A percentile compares a stretch with the other conserved stretches of the same genome.
These are phyloP conservation scores for Elsinoe necatrix DNA, from an alignment of 2,329 filamentous ascomycete species.

Conservation along the genomic window DNA sequence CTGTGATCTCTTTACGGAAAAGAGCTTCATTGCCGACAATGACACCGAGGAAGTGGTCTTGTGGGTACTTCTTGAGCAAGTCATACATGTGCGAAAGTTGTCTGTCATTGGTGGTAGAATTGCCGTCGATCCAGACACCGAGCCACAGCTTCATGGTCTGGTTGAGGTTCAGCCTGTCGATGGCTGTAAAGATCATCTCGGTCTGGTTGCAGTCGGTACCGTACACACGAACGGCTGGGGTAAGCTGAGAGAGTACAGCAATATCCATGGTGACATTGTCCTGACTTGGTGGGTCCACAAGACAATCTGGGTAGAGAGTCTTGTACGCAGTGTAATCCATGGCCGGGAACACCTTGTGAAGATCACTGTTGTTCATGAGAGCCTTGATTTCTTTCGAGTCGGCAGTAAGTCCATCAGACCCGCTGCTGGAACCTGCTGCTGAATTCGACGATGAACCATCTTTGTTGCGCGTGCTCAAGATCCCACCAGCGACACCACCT, in stretches of 20 bases:
- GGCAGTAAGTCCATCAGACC: conserved; percentile 57
- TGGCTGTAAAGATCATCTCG: conserved; percentile 79
- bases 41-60: conserved; percentile 49
- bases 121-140: conserved; percentile 84
- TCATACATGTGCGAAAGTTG: conserved; percentile 79
- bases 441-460: conserved; percentile 21
- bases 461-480: conserved; percentile 40
- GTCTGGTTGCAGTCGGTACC: conserved; percentile 98
- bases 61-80: conserved; percentile 59
- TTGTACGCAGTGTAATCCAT: conserved; percentile 94
- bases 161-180: conserved; percentile 61
- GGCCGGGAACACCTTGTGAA: conserved; percentile 90
- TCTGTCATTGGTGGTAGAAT: conserved; percentile 71
- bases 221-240: conserved; percentile 79
- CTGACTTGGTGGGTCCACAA: conserved; percentile 69
- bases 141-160: conserved; percentile 82
- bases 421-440: conserved; percentile 19
- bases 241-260: conserved; percentile 81
- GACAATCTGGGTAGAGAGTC: conserved; percentile 78
- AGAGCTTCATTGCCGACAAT: conserved; percentile 58
- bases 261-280: conserved; percentile 92
- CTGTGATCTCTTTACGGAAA: conserved; percentile 57
- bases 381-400: conserved; percentile 70
- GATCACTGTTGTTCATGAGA: conserved; percentile 67
- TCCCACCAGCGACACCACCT: conserved; percentile 64